Conservation (phyloP, 306 rosid genomes). For the Vigna trinervia region DNA sequence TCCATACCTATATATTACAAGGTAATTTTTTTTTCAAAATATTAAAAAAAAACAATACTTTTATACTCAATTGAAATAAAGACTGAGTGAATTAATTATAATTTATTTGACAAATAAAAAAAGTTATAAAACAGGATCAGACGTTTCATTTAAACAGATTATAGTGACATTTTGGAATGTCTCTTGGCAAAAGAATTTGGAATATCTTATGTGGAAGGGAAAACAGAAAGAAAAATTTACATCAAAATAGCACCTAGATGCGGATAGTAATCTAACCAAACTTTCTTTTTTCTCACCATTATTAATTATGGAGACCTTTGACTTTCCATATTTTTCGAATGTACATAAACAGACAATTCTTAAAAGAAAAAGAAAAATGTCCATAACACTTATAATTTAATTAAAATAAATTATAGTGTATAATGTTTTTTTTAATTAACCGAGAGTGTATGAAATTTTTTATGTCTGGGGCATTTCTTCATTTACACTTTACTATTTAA, state of each 20-base stretch:
- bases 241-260: background rate
- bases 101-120: no score
- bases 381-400: background rate
- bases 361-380: background rate
- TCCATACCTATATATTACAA: no score
- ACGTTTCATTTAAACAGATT: no score
- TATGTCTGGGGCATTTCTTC: no score
- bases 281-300: background rate
- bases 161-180: background rate
- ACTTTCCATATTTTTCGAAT: background rate
- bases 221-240: background rate
- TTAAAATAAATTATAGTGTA: background rate
- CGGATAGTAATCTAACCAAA: background rate
- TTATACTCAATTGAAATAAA: no score
- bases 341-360: background rate
- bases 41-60: no score
- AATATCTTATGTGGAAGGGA: constrained; percentile 4
- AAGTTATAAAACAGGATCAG: no score
- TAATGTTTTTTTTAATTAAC: background rate
- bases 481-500: no score
- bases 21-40: no score
- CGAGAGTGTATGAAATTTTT: no score
- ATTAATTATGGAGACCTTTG: background rate
- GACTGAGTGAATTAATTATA: no score
- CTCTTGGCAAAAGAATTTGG: constrained; percentile 1